Evolutionary conservation across 345 rosid species (phyloP).

Genomic region (Durio zibethinus): DNA sequence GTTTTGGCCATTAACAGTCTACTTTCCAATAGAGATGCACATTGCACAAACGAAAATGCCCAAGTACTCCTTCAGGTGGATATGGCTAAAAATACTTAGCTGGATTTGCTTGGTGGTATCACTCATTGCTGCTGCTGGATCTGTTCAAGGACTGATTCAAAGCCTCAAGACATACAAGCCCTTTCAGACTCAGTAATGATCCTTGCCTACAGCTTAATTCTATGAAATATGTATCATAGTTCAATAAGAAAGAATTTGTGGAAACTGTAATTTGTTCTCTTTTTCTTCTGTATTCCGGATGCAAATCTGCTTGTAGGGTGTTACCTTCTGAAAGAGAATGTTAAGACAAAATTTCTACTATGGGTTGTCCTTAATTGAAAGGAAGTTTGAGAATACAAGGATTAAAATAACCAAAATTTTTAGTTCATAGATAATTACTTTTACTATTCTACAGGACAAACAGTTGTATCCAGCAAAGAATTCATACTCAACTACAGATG

Average conservation of each 20-base stretch:
- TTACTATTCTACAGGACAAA: neutral
- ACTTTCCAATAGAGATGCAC: slow-evolving; percentile 85
- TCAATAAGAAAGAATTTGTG: neutral
- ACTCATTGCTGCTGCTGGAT: slow-evolving; percentile 61
- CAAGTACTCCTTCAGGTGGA: slow-evolving; percentile 62
- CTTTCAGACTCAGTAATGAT: slow-evolving; percentile 30
- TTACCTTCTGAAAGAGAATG: neutral
- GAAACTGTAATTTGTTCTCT: slow-evolving; percentile 13
- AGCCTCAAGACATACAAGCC: slow-evolving; percentile 68
- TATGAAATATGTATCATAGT: slow-evolving; percentile 3
- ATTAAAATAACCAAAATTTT: no score
- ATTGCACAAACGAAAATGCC: slow-evolving; percentile 46
- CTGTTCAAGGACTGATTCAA: slow-evolving; percentile 57
- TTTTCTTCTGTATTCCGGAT: neutral
- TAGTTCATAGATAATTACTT: neutral
- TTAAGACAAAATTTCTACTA: neutral
- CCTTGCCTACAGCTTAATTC: neutral
- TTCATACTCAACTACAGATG: neutral
- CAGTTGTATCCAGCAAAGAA: neutral
- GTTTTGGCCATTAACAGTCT: slow-evolving; percentile 88
- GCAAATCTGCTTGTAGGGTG: slow-evolving; percentile 6
- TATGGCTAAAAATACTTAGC: slow-evolving; percentile 52
- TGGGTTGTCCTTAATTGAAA: neutral
- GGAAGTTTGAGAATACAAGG: neutral
- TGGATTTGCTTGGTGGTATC: slow-evolving; percentile 61